Evolutionary conservation across 257 asterid species (phyloP).

Genomic region (Cruciata laevipes): DNA sequence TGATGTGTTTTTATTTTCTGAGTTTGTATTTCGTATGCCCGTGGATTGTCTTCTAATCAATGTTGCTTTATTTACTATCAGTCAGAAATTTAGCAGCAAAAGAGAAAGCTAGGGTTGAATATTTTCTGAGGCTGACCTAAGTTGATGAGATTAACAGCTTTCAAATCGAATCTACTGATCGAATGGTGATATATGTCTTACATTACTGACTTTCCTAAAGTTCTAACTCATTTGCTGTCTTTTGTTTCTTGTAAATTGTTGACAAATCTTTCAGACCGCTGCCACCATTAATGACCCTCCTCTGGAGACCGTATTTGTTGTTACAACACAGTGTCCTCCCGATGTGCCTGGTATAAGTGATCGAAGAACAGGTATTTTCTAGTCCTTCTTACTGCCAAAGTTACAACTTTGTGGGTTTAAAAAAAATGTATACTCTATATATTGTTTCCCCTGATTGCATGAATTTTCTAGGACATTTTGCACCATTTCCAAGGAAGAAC

Average conservation of each 20-base stretch:
- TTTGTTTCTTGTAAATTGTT: slow-evolving; percentile 17
- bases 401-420: not conserved
- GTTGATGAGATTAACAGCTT: slow-evolving; percentile 1
- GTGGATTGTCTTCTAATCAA: not conserved
- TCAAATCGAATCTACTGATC: not conserved
- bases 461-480: slow-evolving; percentile 37
- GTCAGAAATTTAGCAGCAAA: not conserved
- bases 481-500: slow-evolving; percentile 55
- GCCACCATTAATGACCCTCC: slow-evolving; percentile 35
- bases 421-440: not conserved
- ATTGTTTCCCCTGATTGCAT: not conserved
- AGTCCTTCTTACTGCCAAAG: not conserved
- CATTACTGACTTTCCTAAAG: slow-evolving; percentile 12
- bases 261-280: slow-evolving; percentile 36
- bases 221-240: slow-evolving; percentile 19
- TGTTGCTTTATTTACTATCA: not conserved
- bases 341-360: slow-evolving; percentile 49
- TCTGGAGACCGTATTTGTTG: slow-evolving; percentile 26
- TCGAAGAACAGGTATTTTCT: slow-evolving; percentile 39
- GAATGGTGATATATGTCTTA: not conserved
- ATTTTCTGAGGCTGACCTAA: not conserved
- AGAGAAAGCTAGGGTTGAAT: slow-evolving; percentile 1
- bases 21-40: not conserved
- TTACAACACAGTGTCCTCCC: slow-evolving; percentile 41
- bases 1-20: not conserved